Base-by-base conservation (phyloP, 805 yeast genomes). In the Diddensiella caesifluorescens region DNA sequence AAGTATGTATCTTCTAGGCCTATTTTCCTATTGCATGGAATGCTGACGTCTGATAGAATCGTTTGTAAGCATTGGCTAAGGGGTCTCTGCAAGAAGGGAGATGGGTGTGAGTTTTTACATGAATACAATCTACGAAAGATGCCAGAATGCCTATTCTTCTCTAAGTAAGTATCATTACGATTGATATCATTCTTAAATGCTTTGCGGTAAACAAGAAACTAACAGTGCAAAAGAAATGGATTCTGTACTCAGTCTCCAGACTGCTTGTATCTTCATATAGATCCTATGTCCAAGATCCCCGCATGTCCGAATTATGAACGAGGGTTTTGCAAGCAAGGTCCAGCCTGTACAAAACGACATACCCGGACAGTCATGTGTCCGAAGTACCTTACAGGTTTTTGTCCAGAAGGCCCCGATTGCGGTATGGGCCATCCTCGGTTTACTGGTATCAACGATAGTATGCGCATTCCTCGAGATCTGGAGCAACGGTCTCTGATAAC, bases 31-130 rank as follows among this genome's bases (percentile, higher is more conserved):
- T n/a, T n/a, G 12, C 10, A 23, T 23, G 12, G 7, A 23, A 9
- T 23, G 12, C 7, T 12, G 12, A 9, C 12, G 27, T 9, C 12
- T 23, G 12, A 19, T 12, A 70, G 70, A 53, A 86, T 92, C 41
- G 98, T 92, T 3, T 92, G 98, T 62, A 90, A 92, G 70, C 97
- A 92, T 68, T 92, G 98, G 99, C 75, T 92, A 26, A 75, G 97
- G 51, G 99, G 99, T 0, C 73, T 92, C 26, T 92, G 99, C 65
- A 92, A 92, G 65, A 90, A 90, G 69, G 95, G 94, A 38, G 95
- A 88, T 53, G 86, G 85, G 51, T 92, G 99, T 63, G 99, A 92
- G 67, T 92, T 86, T 56, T 65, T 92, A 34, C 99, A 92, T 63
- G 99, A 92, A 60, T 89, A 89, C 58, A 90, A 92, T 57, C 66